Conservation (phyloP, 2,329 filamentous ascomycete species). For the Cercospora berteroae region DNA sequence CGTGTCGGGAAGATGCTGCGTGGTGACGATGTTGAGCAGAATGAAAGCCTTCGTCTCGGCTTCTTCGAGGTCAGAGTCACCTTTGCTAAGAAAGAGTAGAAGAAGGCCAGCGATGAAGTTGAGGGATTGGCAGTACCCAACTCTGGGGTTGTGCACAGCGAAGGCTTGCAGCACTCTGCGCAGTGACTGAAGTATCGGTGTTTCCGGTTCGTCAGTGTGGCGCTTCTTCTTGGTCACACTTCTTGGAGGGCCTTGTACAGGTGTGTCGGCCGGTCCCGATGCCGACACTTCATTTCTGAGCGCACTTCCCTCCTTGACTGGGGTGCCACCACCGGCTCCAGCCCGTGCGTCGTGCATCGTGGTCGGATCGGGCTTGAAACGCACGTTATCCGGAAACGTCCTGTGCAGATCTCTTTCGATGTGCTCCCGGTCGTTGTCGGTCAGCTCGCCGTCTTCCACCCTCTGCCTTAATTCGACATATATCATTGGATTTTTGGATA, state of each 20-base stretch:
- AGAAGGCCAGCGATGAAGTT: constrained; percentile 92
- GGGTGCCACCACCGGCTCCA: constrained; percentile 31
- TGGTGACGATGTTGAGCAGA: constrained; percentile 88
- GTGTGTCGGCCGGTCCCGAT: constrained; percentile 14
- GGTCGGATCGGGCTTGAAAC: constrained; percentile 69
- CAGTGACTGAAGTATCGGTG: constrained; percentile 74
- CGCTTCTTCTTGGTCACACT: constrained; percentile 32
- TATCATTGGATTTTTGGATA: constrained; percentile 72
- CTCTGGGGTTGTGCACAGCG: constrained; percentile 82
- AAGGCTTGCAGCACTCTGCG: constrained; percentile 86
- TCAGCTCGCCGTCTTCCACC: constrained; percentile 60
- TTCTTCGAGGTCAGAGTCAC: constrained; percentile 49
- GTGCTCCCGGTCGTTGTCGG: constrained; percentile 74
- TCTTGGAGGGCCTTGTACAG: constrained; percentile 2
- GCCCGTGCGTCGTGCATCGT: constrained; percentile 36
- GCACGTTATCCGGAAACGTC: constrained; percentile 91
- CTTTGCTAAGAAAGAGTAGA: constrained; percentile 68
- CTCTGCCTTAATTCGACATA: constrained; percentile 69
- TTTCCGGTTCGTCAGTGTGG: constrained; percentile 56
- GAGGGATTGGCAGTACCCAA: constrained; percentile 93
- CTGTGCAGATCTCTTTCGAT: constrained; percentile 92
- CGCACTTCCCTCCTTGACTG: constrained; percentile 17
- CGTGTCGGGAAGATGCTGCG: constrained; percentile 82
- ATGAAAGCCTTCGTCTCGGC: constrained; percentile 90
- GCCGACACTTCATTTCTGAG: constrained; percentile 6